Evolutionary conservation across 331 rosid genomes (phyloP).

Genomic region (Quercus lobata): DNA sequence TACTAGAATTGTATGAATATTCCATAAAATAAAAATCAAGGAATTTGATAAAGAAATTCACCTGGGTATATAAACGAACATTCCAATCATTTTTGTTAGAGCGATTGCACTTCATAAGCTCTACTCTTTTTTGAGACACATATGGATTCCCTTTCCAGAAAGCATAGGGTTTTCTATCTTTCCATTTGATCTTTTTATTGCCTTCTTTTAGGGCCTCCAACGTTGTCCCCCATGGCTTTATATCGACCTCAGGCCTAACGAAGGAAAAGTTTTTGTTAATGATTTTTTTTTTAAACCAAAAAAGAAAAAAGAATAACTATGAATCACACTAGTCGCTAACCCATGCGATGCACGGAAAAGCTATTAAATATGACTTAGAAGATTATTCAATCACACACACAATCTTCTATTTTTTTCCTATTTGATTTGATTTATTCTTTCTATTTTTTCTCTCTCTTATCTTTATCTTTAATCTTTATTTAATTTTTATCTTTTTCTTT

Average conservation of each 20-base stretch:
- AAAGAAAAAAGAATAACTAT: not conserved
- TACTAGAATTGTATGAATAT: too few relatives aligned
- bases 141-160: constrained; percentile 83
- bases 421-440: too few relatives aligned
- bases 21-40: too few relatives aligned
- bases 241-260: constrained; percentile 59
- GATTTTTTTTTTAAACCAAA: too few relatives aligned
- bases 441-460: too few relatives aligned
- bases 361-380: too few relatives aligned
- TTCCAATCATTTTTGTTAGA: constrained; percentile 53
- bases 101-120: constrained; percentile 59
- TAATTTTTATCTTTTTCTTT: too few relatives aligned
- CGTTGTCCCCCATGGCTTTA: constrained; percentile 64
- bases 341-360: too few relatives aligned
- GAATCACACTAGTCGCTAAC: too few relatives aligned
- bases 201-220: constrained; percentile 50
- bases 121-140: constrained; percentile 34
- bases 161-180: constrained; percentile 71
- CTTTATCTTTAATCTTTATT: too few relatives aligned
- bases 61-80: constrained; percentile 57
- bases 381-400: too few relatives aligned
- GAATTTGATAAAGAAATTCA: not conserved
- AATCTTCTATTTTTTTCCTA: too few relatives aligned
- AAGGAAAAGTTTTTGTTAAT: not conserved
- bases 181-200: constrained; percentile 49